phyloP scores from a whole-genome alignment of 1,284 basidiomycete genomes.

The Ceratobasidium sp. region DNA sequence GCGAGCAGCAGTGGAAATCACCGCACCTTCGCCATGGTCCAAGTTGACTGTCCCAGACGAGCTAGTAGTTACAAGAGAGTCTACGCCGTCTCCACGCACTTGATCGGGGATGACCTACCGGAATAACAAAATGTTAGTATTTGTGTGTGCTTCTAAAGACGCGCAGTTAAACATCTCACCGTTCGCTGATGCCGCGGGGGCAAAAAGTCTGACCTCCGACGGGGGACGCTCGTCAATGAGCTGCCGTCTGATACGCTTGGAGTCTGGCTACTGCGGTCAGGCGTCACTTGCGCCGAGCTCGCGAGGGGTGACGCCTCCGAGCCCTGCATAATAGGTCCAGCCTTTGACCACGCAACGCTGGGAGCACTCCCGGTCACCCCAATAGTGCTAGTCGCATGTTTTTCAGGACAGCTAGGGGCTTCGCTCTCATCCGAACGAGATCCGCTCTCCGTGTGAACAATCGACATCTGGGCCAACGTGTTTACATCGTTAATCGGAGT shows the following conservation, averaged over 20 bases:
- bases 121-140: conserved; percentile 5
- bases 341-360: conserved; percentile 17
- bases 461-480: conserved; percentile 16
- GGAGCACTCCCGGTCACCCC: conserved; percentile 1
- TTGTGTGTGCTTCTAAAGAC: neutral
- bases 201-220: conserved; percentile 41
- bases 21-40: conserved; percentile 9
- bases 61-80: neutral
- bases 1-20: conserved; percentile 35
- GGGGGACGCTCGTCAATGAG: conserved; percentile 32
- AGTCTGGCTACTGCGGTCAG: conserved; percentile 27
- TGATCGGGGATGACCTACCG: conserved; percentile 14
- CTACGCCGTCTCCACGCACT: neutral
- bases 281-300: conserved; percentile 26
- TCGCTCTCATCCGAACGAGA: neutral
- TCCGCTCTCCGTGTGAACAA: neutral
- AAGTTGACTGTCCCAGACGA: conserved; percentile 21
- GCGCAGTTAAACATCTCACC: conserved; percentile 3
- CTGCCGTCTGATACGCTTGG: conserved; percentile 33
- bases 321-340: neutral
- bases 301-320: neutral
- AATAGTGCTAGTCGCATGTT: neutral
- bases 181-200: conserved; percentile 30
- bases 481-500: conserved; percentile 35
- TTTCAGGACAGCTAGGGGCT: neutral